phyloP scores from a whole-genome alignment of 2,329 filamentous ascomycete genomes.

The Emericellopsis atlantica region DNA sequence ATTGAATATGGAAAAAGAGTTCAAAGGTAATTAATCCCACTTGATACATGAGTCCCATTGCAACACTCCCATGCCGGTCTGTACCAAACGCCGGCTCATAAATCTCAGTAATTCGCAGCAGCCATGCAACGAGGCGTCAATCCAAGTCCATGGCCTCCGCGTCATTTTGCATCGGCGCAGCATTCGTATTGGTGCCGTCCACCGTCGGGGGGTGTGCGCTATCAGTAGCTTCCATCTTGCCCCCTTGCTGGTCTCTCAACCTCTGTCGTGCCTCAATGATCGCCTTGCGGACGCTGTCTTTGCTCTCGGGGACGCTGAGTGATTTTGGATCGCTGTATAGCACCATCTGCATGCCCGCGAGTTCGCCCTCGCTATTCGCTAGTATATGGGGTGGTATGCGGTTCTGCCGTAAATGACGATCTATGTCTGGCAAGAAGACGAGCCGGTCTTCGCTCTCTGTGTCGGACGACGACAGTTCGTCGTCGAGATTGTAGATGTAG shows the following conservation, averaged over 20 bases:
- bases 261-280: constrained; percentile 69
- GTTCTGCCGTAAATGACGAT: constrained; percentile 62
- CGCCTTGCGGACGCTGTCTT: constrained; percentile 68
- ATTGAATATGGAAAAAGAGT: too few relatives aligned
- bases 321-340: constrained; percentile 73
- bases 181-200: background rate
- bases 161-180: background rate
- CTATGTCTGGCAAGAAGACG: constrained; percentile 75
- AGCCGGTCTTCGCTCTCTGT: constrained; percentile 39
- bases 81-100: too few relatives aligned
- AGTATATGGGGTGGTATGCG: constrained; percentile 58
- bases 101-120: too few relatives aligned
- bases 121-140: background rate
- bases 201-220: background rate
- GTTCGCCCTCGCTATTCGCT: constrained; percentile 38
- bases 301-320: constrained; percentile 60
- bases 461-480: constrained; percentile 58
- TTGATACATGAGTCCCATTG: too few relatives aligned
- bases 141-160: background rate
- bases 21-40: too few relatives aligned
- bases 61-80: too few relatives aligned
- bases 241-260: constrained; percentile 41
- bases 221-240: background rate
- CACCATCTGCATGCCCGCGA: constrained; percentile 60
- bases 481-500: constrained; percentile 84